Conservation (phyloP, 345 rosid genomes). For the Punica granatum region DNA sequence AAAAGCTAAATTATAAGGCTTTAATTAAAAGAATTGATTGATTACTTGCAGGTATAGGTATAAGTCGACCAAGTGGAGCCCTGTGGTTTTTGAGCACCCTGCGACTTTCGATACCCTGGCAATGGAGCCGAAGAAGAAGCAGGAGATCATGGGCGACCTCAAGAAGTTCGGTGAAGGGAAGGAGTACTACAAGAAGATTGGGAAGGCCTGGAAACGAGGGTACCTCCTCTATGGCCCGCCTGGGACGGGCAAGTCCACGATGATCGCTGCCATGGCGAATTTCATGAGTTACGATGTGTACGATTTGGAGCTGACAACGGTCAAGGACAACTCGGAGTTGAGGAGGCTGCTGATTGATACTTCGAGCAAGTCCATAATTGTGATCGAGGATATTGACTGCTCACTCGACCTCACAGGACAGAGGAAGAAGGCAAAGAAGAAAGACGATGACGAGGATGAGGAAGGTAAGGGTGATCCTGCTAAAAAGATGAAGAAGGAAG, state of each 20-base stretch:
- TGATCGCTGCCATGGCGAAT: constrained; percentile 16
- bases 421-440: constrained; percentile 15
- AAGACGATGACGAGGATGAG: neutral
- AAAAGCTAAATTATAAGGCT: neutral
- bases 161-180: neutral
- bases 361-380: constrained; percentile 9
- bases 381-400: constrained; percentile 18
- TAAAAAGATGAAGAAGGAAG: constrained; percentile 6
- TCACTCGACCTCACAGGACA: constrained; percentile 8
- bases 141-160: constrained; percentile 6
- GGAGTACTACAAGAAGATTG: constrained; percentile 4
- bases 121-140: constrained; percentile 8
- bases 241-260: constrained; percentile 13
- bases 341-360: constrained; percentile 11
- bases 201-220: constrained; percentile 15
- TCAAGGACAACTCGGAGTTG: constrained; percentile 10
- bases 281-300: constrained; percentile 8
- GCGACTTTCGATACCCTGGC: constrained; percentile 11
- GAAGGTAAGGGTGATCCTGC: neutral
- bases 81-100: constrained; percentile 8
- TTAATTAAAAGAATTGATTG: neutral
- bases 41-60: neutral
- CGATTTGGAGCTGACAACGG: constrained; percentile 11
- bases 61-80: constrained; percentile 4
- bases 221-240: constrained; percentile 13